Evolutionary conservation across 768 basidiomycete species (phyloP).

Genomic region (Lactarius psammicola): DNA sequence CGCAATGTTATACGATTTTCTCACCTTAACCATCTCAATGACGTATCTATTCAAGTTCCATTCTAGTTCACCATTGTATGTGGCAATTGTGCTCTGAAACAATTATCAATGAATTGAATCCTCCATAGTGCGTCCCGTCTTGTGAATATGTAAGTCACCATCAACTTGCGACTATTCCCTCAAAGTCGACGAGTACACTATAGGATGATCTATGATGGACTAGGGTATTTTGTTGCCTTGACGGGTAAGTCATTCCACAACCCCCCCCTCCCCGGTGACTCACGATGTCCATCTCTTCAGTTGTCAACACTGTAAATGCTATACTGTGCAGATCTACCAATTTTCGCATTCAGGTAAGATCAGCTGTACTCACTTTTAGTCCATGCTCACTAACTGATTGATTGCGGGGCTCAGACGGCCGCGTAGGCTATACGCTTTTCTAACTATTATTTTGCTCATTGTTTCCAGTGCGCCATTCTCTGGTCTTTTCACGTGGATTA

Average conservation of each 20-base stretch:
- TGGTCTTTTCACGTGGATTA: slow-evolving; percentile 37
- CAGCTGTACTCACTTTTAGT: neutral
- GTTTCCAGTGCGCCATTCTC: slow-evolving; percentile 25
- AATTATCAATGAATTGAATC: neutral
- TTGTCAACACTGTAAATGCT: slow-evolving; percentile 31
- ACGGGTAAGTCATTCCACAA: slow-evolving; percentile 39
- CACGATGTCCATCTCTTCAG: slow-evolving; percentile 14
- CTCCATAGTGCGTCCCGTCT: slow-evolving; percentile 30
- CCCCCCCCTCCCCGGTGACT: neutral
- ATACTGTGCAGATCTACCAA: slow-evolving; percentile 31
- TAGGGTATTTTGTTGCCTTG: slow-evolving; percentile 59
- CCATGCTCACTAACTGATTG: neutral
- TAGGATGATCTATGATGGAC: slow-evolving; percentile 68
- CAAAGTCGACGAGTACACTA: neutral
- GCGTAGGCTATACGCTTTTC: neutral
- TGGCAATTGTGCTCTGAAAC: neutral
- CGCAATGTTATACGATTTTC: slow-evolving; percentile 56
- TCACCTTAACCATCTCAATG: slow-evolving; percentile 50
- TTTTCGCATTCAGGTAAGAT: slow-evolving; percentile 24
- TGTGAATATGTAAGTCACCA: slow-evolving; percentile 30
- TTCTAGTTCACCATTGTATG: slow-evolving; percentile 36
- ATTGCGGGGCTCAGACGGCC: slow-evolving; percentile 15
- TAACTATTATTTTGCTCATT: slow-evolving; percentile 1
- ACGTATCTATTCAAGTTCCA: slow-evolving; percentile 52
- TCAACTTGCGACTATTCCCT: neutral